Conservation (phyloP, 495 filamentous ascomycete species). For the Talaromyces liani region DNA sequence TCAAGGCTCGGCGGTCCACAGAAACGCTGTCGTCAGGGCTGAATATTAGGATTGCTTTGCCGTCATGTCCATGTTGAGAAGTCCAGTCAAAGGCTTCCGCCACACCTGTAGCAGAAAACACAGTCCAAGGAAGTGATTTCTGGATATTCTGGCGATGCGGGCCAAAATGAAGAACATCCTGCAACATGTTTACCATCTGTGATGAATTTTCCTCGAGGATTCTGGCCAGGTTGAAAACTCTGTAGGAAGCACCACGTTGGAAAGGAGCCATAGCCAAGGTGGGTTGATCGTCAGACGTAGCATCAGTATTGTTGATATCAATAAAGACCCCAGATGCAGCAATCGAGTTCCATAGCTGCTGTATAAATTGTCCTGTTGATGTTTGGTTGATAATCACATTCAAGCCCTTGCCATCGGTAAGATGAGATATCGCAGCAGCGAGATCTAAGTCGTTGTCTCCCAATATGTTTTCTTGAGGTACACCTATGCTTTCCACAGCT, state of each 20-base stretch:
- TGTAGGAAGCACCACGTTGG: constrained; percentile 28
- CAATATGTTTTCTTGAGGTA: constrained; percentile 38
- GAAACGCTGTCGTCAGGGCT: not conserved
- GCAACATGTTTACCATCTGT: not conserved
- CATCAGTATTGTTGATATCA: constrained; percentile 27
- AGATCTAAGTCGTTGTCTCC: constrained; percentile 31
- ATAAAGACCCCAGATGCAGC: constrained; percentile 34
- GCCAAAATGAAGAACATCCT: not conserved
- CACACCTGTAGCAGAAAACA: not conserved
- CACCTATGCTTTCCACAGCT: constrained; percentile 21
- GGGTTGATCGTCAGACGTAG: constrained; percentile 3
- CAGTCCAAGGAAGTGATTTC: not conserved
- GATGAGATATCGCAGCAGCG: constrained; percentile 1
- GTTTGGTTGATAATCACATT: constrained; percentile 18
- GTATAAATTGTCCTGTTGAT: constrained; percentile 13
- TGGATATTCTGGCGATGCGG: not conserved
- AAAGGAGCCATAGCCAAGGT: constrained; percentile 17
- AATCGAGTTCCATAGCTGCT: constrained; percentile 28
- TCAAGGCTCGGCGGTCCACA: constrained; percentile 3
- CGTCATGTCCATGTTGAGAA: not conserved
- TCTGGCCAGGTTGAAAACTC: constrained; percentile 32
- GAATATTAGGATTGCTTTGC: not conserved
- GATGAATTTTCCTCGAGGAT: constrained; percentile 15
- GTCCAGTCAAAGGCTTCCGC: not conserved
- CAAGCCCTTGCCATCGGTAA: constrained; percentile 12